A percentile compares a stretch with the other conserved stretches of the same genome.
These are phyloP conservation scores for Cercospora sp. DNA, from an alignment of 2,329 filamentous ascomycete species.

Conservation along the genomic window DNA sequence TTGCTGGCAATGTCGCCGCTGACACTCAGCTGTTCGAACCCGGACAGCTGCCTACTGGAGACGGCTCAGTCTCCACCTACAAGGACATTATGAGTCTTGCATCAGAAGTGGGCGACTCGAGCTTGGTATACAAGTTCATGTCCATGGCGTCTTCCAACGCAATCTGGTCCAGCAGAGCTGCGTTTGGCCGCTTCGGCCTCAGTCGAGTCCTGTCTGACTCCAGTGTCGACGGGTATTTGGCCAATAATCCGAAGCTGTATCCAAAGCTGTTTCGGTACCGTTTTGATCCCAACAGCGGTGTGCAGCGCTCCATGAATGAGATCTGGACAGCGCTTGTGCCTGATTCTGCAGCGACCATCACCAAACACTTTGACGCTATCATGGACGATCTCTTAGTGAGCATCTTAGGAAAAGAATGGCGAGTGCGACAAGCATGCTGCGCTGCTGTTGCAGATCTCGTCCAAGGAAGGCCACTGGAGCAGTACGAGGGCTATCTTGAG, in stretches of 20 bases:
- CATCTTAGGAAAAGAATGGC: conserved; percentile 89
- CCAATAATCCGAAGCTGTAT: conserved; percentile 88
- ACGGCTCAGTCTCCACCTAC: conserved; percentile 91
- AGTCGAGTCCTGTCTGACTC: conserved; percentile 90
- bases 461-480: conserved; percentile 66
- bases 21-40: conserved; percentile 94
- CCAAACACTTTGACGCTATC: conserved; percentile 82
- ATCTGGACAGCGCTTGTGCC: conserved; percentile 98
- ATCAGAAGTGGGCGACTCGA: conserved; percentile 94
- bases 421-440: conserved; percentile 88
- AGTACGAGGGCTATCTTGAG: conserved; percentile 79
- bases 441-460: conserved; percentile 85
- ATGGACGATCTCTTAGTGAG: conserved; percentile 83
- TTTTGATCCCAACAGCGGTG: conserved; percentile 92
- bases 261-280: conserved; percentile 92
- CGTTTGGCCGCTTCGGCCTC: conserved; percentile 90
- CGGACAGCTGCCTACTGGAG: conserved; percentile 83
- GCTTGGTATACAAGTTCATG: conserved; percentile 98
- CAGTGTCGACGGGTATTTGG: conserved; percentile 63
- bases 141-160: conserved; percentile 92
- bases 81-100: conserved; percentile 95
- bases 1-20: conserved; percentile 74
- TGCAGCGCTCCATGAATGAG: conserved; percentile 92
- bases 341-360: conserved; percentile 73
- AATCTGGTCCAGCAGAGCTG: conserved; percentile 95